phyloP scores from a whole-genome alignment of 148 eudicot genomes.

The Rhododendron henanense region DNA sequence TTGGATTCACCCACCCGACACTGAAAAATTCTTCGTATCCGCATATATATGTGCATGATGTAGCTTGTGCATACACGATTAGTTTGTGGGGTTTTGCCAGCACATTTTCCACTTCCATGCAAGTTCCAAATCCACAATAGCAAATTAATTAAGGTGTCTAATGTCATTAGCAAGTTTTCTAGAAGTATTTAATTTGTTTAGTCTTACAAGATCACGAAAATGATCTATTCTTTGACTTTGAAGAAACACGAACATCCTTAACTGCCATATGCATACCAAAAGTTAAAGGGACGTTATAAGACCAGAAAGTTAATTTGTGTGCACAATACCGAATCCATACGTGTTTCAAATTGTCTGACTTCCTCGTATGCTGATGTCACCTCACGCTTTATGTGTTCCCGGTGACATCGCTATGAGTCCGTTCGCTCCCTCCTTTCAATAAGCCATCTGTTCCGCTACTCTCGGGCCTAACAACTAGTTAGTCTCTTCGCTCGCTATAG shows the following conservation, averaged over 20 bases:
- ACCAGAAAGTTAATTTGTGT: background rate
- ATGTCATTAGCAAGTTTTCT: background rate
- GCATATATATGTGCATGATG: background rate
- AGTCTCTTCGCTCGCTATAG: no score
- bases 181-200: background rate
- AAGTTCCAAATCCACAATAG: background rate
- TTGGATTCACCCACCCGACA: no score
- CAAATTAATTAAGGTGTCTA: background rate
- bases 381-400: no score
- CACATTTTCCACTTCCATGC: background rate
- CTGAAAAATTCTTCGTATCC: no score
- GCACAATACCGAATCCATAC: background rate
- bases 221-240: background rate
- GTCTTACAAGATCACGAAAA: background rate
- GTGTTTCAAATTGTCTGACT: background rate
- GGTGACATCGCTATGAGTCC: no score
- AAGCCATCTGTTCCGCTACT: no score
- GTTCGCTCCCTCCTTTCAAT: no score
- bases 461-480: no score
- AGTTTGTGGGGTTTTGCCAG: constrained; percentile 4
- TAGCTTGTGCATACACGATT: background rate
- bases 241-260: background rate
- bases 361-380: no score
- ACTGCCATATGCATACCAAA: background rate
- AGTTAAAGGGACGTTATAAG: background rate